Conservation (phyloP, 371 early-diverging fungal species). For the Saksenaea vasiformis region DNA sequence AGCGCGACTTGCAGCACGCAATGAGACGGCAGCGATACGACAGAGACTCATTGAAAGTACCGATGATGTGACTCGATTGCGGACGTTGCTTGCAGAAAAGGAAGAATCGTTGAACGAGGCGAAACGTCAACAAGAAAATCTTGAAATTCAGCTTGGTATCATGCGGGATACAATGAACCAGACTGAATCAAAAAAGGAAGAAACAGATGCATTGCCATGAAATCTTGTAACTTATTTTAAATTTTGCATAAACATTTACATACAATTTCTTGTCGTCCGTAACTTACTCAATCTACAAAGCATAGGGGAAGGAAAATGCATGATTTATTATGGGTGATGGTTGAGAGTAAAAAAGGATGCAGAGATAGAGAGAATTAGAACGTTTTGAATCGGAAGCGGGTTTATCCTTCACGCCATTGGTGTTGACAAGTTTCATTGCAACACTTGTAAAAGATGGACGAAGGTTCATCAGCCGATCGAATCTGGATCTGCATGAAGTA, state of each 20-base stretch:
- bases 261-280: too few relatives aligned
- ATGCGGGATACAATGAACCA: conserved; percentile 49
- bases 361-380: neutral
- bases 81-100: conserved; percentile 26
- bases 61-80: conserved; percentile 27
- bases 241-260: too few relatives aligned
- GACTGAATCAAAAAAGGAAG: neutral
- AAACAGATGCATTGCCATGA: too few relatives aligned
- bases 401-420: conserved; percentile 77
- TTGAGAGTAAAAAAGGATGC: neutral
- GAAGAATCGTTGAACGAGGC: conserved; percentile 40
- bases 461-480: conserved; percentile 96
- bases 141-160: conserved; percentile 52
- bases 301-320: too few relatives aligned
- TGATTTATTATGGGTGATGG: neutral
- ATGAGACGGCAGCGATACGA: conserved; percentile 38
- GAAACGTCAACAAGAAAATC: conserved; percentile 44
- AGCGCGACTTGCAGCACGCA: conserved; percentile 37
- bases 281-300: too few relatives aligned
- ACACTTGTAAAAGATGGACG: conserved; percentile 89
- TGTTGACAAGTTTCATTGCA: conserved; percentile 67
- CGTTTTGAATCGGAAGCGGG: too few relatives aligned
- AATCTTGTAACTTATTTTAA: too few relatives aligned
- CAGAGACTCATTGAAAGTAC: conserved; percentile 36
- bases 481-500: conserved; percentile 95